Conservation (phyloP, 495 filamentous ascomycete genomes). For the Lasiosphaeriaceae sp. region DNA sequence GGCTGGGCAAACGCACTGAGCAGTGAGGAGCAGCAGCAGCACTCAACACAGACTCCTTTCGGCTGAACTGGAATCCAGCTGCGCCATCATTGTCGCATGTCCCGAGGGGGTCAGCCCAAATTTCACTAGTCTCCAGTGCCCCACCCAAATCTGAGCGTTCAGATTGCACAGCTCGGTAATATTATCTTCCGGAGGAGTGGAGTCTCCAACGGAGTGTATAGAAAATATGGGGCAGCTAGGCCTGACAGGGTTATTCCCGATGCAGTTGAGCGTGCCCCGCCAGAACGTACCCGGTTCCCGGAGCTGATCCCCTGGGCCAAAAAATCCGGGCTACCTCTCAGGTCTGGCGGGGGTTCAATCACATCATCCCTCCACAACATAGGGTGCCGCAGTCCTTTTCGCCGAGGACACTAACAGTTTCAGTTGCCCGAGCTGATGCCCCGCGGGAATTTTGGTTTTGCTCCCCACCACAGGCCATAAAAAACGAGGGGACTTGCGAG, state of each 20-base stretch:
- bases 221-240: too few species aligned
- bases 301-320: constrained; percentile 8
- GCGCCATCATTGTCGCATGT: too few species aligned
- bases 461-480: neutral
- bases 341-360: constrained; percentile 11
- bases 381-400: neutral
- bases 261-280: neutral
- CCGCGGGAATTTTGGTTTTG: constrained; percentile 2
- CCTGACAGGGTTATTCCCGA: neutral
- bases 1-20: too few species aligned
- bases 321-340: constrained; percentile 12
- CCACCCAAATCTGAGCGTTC: too few species aligned
- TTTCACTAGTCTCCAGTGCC: too few species aligned
- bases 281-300: constrained; percentile 11
- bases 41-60: too few species aligned
- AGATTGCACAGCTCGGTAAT: constrained; percentile 14
- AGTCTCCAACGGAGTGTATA: neutral
- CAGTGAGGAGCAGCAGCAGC: too few species aligned
- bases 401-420: neutral
- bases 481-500: neutral
- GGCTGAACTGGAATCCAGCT: too few species aligned
- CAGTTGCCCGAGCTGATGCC: neutral
- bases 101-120: too few species aligned
- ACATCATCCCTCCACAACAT: constrained; percentile 20
- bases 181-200: neutral